Base-by-base conservation (phyloP, 345 rosid genomes). In the Firmiana major region DNA sequence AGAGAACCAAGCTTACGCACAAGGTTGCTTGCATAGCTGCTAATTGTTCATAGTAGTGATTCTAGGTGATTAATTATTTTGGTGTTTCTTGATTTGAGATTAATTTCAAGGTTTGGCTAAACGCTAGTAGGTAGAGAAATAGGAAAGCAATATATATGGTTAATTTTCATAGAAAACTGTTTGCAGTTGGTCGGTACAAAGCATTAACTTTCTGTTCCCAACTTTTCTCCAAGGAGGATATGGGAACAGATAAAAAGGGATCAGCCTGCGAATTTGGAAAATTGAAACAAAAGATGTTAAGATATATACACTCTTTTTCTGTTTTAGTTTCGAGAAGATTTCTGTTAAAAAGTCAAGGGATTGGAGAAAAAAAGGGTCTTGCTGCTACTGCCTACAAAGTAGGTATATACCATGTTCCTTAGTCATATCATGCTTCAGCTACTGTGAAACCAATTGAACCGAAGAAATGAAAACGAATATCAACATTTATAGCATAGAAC, bases 181-280 rank as follows among this genome's bases (percentile, higher is more conserved):
- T 40, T 57, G 64, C 63, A 73, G 53, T 57, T 12, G 42, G 76
- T 73, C 76, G 66, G 66, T 57, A 40, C 40, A 40, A 49, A 55
- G 53, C 49, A 55, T 3, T 3, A 36, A 40, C 65, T 74, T 59
- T 58, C 22, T 55, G 48, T 58, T 59, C 57, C 55, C 8, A 12
- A 31, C 60, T 59, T 48, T 69, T 69, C 57, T 46, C 73, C 73
- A 46, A 69, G 57, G 73, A 69, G 55, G 57, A 48, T 48, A 48
- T 46, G 73, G 34, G 22, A 49, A 24, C 31, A 12, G 53, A 43
- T 43, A 42, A 67, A 63, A 43, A 31, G 13, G 69, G 69, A 3
- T 64, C 69, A 60, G 65, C 65, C 36, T 60, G 65, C 38, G 9
- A 12, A 60, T 60, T 60, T 60, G 40, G 63, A 60, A 60, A 60